Evolutionary conservation across 352 stramenopile genomes (phyloP).

Genomic region (Phytophthora agathidicida): DNA sequence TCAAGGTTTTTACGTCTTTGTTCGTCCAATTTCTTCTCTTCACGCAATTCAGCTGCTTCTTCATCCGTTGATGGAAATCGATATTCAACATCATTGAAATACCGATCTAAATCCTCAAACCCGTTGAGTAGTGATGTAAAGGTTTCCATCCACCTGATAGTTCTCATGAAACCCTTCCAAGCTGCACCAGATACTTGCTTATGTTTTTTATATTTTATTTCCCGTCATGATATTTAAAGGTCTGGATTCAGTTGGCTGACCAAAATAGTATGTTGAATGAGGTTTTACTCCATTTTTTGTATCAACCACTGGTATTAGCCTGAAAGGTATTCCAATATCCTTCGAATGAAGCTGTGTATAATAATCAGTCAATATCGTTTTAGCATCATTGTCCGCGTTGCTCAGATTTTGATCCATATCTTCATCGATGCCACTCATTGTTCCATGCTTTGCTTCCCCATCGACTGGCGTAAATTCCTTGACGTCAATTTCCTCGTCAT

Average conservation of each 20-base stretch:
- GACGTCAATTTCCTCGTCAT: slow-evolving; percentile 1
- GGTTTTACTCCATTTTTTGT: slow-evolving; percentile 16
- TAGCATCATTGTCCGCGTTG: slow-evolving; percentile 30
- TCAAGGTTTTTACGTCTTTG: no score
- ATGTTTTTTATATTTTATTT: slow-evolving; percentile 15
- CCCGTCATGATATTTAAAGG: slow-evolving; percentile 26
- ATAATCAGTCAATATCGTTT: slow-evolving; percentile 22
- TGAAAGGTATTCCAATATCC: slow-evolving; percentile 20
- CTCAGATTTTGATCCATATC: slow-evolving; percentile 16
- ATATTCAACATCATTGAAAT: slow-evolving; percentile 20
- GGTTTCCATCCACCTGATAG: slow-evolving; percentile 29
- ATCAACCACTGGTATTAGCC: slow-evolving; percentile 23
- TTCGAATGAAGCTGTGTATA: slow-evolving; percentile 15
- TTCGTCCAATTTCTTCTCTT: no score
- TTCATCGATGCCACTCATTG: slow-evolving; percentile 22
- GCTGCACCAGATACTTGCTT: slow-evolving; percentile 23
- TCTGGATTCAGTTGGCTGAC: slow-evolving; percentile 22
- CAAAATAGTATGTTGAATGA: slow-evolving; percentile 28
- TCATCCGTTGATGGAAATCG: slow-evolving; percentile 2
- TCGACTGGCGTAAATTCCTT: slow-evolving; percentile 10
- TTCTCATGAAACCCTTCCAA: slow-evolving; percentile 22
- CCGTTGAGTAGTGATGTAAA: slow-evolving; percentile 13
- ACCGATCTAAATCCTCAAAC: slow-evolving; percentile 26
- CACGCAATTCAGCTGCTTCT: no score
- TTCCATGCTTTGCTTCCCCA: slow-evolving; percentile 15